These are phyloP conservation scores for Acidiella bohemica DNA, from an alignment of 495 filamentous ascomycete genomes.

Conservation along the genomic window DNA sequence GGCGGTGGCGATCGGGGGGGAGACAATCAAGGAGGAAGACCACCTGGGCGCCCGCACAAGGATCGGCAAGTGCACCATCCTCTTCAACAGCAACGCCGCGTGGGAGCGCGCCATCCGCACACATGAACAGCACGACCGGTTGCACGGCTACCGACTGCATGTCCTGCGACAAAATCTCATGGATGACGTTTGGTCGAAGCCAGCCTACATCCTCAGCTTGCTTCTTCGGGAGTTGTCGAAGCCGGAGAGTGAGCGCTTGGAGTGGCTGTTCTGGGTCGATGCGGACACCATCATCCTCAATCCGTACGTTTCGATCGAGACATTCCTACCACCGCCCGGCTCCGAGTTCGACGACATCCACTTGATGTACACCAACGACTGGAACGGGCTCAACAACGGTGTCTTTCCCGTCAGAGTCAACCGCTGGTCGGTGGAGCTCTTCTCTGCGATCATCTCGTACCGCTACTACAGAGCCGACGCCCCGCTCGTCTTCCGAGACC, in stretches of 20 bases:
- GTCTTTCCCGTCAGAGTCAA: constrained; percentile 39
- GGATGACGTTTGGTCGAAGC: constrained; percentile 35
- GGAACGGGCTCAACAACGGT: constrained; percentile 44
- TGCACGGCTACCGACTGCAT: constrained; percentile 26
- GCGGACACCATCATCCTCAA: constrained; percentile 41
- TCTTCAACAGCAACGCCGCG: constrained; percentile 22
- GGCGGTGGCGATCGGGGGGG: constrained; percentile 3
- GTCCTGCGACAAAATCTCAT: constrained; percentile 24
- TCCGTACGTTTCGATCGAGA: constrained; percentile 37
- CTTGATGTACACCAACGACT: constrained; percentile 37
- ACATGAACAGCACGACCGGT: constrained; percentile 24
- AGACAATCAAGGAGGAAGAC: constrained; percentile 7
- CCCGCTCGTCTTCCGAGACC: constrained; percentile 28
- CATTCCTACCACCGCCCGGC: constrained; percentile 37
- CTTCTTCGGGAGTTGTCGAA: constrained; percentile 38
- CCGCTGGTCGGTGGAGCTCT: constrained; percentile 37
- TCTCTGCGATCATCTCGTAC: constrained; percentile 35
- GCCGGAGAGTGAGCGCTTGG: constrained; percentile 33
- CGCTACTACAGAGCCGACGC: constrained; percentile 32
- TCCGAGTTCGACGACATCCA: constrained; percentile 32
- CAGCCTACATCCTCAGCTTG: constrained; percentile 35
- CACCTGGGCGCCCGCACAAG: constrained; percentile 12
- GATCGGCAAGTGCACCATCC: constrained; percentile 27
- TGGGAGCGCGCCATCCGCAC: constrained; percentile 27
- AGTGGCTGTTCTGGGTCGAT: constrained; percentile 45